These are phyloP conservation scores for Russula compacta DNA, from an alignment of 768 basidiomycete species.

Conservation along the genomic window DNA sequence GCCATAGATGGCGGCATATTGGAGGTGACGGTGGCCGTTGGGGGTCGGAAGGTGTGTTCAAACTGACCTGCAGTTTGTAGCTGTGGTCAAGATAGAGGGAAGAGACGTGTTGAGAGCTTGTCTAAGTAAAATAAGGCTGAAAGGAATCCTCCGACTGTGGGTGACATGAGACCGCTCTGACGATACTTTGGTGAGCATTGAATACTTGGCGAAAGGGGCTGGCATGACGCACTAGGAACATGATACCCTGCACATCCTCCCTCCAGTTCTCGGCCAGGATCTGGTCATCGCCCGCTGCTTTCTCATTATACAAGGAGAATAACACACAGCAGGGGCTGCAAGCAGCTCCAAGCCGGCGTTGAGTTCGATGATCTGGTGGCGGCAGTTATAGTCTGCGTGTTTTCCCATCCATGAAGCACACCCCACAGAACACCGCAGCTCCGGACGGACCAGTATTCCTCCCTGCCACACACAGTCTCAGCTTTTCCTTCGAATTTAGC, in stretches of 20 bases:
- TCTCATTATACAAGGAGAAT: no score
- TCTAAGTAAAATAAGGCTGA: not conserved
- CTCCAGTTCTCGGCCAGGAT: slow-evolving; percentile 5
- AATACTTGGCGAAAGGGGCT: not conserved
- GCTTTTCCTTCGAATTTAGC: no score
- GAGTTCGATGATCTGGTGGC: no score
- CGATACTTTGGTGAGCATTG: not conserved
- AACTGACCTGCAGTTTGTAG: not conserved
- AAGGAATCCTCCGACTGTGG: slow-evolving; percentile 1
- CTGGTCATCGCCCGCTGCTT: not conserved
- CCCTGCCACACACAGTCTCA: no score
- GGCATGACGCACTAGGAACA: not conserved
- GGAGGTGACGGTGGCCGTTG: not conserved
- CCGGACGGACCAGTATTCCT: no score
- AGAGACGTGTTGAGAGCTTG: not conserved
- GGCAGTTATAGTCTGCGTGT: no score
- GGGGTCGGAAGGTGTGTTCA: not conserved
- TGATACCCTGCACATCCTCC: not conserved
- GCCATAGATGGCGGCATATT: no score
- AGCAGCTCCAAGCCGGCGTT: no score
- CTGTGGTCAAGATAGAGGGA: not conserved
- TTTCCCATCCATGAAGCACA: no score
- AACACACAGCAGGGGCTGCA: no score
- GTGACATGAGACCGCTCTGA: slow-evolving; percentile 3
- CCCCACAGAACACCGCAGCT: no score